Evolutionary conservation across 1,139 yeast species (phyloP).

Genomic region (Wickerhamiella pararugosa): DNA sequence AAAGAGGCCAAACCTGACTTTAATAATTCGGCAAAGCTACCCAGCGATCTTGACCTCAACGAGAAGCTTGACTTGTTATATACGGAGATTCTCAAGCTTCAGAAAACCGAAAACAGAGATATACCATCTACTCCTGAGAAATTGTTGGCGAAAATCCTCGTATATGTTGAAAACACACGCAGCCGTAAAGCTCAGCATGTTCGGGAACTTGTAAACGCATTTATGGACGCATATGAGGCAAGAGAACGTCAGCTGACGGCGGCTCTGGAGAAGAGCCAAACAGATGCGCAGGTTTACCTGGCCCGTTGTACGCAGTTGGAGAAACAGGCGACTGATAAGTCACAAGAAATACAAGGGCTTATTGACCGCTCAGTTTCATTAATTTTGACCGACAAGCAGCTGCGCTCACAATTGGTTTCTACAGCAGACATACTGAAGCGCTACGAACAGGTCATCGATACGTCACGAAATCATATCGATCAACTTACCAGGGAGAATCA

Average conservation of each 20-base stretch:
- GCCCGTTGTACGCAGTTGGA: conserved; percentile 11
- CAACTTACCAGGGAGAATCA: conserved; percentile 2
- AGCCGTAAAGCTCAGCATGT: conserved; percentile 6
- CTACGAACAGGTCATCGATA: conserved; percentile 6
- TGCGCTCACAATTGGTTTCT: conserved; percentile 6
- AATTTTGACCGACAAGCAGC: conserved; percentile 9
- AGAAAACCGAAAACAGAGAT: conserved; percentile 6
- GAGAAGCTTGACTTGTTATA: conserved; percentile 8
- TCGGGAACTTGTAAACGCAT: conserved; percentile 7
- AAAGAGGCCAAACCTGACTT: not conserved
- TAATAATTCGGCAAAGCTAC: not conserved
- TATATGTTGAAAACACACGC: conserved; percentile 7
- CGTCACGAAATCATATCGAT: conserved; percentile 2
- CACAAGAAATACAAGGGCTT: conserved; percentile 6
- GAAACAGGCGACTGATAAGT: not conserved
- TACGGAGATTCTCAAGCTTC: conserved; percentile 6
- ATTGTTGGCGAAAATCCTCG: conserved; percentile 6
- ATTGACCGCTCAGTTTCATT: conserved; percentile 7
- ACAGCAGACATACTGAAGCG: conserved; percentile 4
- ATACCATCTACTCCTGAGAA: conserved; percentile 8
- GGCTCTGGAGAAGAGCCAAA: not conserved
- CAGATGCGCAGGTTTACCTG: conserved; percentile 10
- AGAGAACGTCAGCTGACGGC: conserved; percentile 7
- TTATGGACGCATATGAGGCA: conserved; percentile 8
- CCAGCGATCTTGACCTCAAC: conserved; percentile 4